Evolutionary conservation across 1,139 yeast species (phyloP).

Genomic region (Pichiaceae sp.): DNA sequence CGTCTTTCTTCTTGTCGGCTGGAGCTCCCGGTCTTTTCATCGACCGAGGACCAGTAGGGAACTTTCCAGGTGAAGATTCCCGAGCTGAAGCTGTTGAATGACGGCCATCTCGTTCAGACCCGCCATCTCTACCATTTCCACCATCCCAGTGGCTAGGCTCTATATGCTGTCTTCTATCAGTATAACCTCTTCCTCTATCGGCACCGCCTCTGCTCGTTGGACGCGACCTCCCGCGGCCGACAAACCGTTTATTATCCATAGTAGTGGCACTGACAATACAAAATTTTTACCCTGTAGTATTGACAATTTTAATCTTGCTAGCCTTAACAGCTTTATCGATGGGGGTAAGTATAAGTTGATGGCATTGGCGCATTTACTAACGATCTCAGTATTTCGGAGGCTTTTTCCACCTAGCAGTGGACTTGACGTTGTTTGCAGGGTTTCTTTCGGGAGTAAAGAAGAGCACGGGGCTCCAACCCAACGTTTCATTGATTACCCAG

Average conservation of each 20-base stretch:
- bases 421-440: slow-evolving; percentile 70
- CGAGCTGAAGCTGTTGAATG: background rate
- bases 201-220: background rate
- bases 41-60: slow-evolving; percentile 11
- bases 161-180: background rate
- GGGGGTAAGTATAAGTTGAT: background rate
- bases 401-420: slow-evolving; percentile 60
- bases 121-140: background rate
- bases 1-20: background rate
- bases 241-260: background rate
- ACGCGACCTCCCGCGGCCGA: background rate
- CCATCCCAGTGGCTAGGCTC: background rate
- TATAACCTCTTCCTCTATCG: background rate
- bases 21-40: slow-evolving; percentile 1
- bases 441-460: slow-evolving; percentile 85
- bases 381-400: slow-evolving; percentile 26
- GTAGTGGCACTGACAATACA: too few species aligned
- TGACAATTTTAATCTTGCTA: too few species aligned
- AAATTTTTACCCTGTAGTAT: too few species aligned
- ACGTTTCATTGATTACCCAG: slow-evolving; percentile 29
- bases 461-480: slow-evolving; percentile 69
- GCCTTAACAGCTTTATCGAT: too few species aligned
- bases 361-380: too few species aligned
- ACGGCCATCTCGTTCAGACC: background rate
- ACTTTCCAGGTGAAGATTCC: slow-evolving; percentile 1